phyloP scores from a whole-genome alignment of 2,329 filamentous ascomycete species.

The Xylaria sp. region DNA sequence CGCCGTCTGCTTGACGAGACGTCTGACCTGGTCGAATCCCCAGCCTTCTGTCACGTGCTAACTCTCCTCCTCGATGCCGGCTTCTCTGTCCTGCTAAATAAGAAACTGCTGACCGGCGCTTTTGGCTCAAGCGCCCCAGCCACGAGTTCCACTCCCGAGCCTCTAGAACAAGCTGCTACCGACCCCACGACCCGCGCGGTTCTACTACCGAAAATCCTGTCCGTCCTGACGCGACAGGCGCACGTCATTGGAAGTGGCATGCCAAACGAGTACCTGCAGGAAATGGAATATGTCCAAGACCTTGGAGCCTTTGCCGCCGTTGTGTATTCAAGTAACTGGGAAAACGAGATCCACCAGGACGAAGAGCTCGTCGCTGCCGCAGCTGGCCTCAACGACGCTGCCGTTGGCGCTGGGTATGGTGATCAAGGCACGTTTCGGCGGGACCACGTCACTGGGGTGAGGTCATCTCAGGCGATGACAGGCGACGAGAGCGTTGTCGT shows the following conservation, averaged over 20 bases:
- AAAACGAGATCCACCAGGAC: conserved; percentile 69
- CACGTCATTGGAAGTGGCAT: conserved; percentile 85
- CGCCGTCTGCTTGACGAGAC: conserved; percentile 93
- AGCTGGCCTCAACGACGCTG: conserved; percentile 28
- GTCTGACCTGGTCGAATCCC: conserved; percentile 93
- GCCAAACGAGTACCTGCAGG: conserved; percentile 75
- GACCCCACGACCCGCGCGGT: conserved; percentile 47
- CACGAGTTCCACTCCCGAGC: conserved; percentile 49
- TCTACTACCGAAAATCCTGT: conserved; percentile 86
- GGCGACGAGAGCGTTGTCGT: conserved; percentile 52
- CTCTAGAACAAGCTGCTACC: conserved; percentile 7
- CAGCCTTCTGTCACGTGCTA: conserved; percentile 86
- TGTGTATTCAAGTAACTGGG: conserved; percentile 87
- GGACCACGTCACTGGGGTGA: conserved; percentile 31
- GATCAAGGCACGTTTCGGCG: conserved; percentile 25
- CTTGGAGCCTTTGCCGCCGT: conserved; percentile 87
- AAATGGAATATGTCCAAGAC: conserved; percentile 80
- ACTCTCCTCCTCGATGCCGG: conserved; percentile 86
- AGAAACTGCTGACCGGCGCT: conserved; percentile 80
- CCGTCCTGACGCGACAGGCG: conserved; percentile 89
- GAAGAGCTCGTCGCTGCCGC: conserved; percentile 44
- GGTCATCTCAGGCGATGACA: conserved; percentile 12
- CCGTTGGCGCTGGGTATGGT: conserved; percentile 16
- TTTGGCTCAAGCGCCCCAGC: conserved; percentile 62
- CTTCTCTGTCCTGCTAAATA: conserved; percentile 85